A percentile compares a stretch with the other conserved stretches of the same genome.
Evolutionary conservation across 2,329 filamentous ascomycete genomes (phyloP).

Genomic region (Coniosporium uncinatum): DNA sequence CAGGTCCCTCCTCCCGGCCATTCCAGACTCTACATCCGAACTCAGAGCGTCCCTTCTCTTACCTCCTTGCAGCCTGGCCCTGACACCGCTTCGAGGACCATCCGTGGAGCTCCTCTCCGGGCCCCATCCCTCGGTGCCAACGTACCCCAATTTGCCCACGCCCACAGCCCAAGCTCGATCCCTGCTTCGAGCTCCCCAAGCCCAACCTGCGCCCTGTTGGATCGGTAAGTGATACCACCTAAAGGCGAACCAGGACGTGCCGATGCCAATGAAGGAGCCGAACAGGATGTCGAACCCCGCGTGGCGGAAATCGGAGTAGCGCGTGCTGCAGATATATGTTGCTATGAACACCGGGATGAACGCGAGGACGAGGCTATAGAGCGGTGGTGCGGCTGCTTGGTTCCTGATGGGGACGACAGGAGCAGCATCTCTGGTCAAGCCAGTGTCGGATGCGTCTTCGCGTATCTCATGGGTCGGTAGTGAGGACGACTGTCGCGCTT

Average conservation of each 20-base stretch:
- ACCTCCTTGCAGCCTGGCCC: no score
- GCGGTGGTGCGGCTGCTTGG: slow-evolving; percentile 75
- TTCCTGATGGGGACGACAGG: slow-evolving; percentile 50
- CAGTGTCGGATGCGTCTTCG: not conserved
- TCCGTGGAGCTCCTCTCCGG: not conserved
- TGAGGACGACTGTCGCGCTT: not conserved
- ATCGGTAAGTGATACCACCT: slow-evolving; percentile 84
- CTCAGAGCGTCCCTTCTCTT: no score
- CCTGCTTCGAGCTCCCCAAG: slow-evolving; percentile 74
- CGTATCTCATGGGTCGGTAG: not conserved
- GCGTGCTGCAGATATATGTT: slow-evolving; percentile 77
- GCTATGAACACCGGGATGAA: slow-evolving; percentile 69
- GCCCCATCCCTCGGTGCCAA: slow-evolving; percentile 39
- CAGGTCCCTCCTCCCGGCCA: no score
- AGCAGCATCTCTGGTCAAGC: not conserved
- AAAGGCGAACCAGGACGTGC: slow-evolving; percentile 70
- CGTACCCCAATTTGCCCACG: slow-evolving; percentile 46
- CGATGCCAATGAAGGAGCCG: slow-evolving; percentile 73
- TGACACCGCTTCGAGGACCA: no score
- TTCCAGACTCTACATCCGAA: no score
- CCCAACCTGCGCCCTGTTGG: slow-evolving; percentile 75
- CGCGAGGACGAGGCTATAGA: slow-evolving; percentile 68
- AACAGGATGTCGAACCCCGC: slow-evolving; percentile 90
- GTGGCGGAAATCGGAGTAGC: slow-evolving; percentile 86
- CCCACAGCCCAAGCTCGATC: slow-evolving; percentile 76